Evolutionary conservation across 179 eudicot species (phyloP), one percentile per base, ranked within the genome.

Genomic region (Kewa caespitosa): DNA sequence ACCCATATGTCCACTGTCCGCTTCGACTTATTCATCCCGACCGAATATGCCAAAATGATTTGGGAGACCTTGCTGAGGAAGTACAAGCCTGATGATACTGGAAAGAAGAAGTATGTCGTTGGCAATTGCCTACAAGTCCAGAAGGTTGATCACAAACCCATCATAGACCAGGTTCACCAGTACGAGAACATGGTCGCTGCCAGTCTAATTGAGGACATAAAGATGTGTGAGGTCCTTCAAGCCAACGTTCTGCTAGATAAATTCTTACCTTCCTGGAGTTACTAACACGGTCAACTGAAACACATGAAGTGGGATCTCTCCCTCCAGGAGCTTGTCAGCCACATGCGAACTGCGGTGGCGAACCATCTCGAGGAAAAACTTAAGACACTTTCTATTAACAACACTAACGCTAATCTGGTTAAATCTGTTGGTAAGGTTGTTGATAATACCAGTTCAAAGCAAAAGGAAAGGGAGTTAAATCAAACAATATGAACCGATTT

Each of bases 211-310:
- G 75, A 12, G 46, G 38, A 25, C 23, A 60, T 37, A 37, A 25
- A 37, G 33, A 38, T 55, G n/a, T 57, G 46, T 15, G 67, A 72
- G 14, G 23, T 48, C 1, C 28, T 50, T 0, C 50, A 55, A 2
- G 75, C 75, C 25, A 55, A 72, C 25, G 75, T 57, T 1, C 38
- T 55, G 37, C 0, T 72, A 7, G 66, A 72, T 10, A 70, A 72
- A 38, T 55, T 72, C 6, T 67, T 50, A 1, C 34, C 43, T 0
- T 37, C 54, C 0, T 37, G 66, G 67, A 25, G 5, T 17, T 36
- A 57, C 1, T 72, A 37, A 4, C 15, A 25, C 4, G 59, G 39
- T 18, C 67, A 57, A 1, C 37, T 72, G 8, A 72, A 72, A 37
- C 67, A 72, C 37, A 72, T 23, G 27, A 38, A 72, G 25, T 32